phyloP scores from a whole-genome alignment of 2,329 filamentous ascomycete species.

The Sporothrix luriei region DNA sequence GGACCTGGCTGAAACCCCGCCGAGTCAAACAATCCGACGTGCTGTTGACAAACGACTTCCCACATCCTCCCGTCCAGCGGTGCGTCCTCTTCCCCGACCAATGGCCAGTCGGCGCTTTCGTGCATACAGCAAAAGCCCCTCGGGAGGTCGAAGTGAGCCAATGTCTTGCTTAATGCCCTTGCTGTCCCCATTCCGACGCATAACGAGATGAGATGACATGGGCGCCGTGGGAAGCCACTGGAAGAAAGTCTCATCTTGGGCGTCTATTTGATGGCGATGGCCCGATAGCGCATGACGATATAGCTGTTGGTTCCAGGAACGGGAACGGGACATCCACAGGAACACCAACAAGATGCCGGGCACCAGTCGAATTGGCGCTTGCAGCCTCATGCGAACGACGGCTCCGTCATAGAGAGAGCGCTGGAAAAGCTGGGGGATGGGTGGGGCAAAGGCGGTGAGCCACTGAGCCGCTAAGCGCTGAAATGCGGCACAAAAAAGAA shows the following conservation, averaged over 20 bases:
- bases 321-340: neutral
- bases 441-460: constrained; percentile 31
- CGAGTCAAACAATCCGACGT: neutral
- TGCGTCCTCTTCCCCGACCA: constrained; percentile 17
- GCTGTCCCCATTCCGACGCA: constrained; percentile 3
- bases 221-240: neutral
- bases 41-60: neutral
- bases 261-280: neutral
- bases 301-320: constrained; percentile 7
- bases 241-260: neutral
- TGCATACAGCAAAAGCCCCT: constrained; percentile 25
- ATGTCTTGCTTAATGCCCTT: constrained; percentile 5
- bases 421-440: neutral
- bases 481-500: constrained; percentile 23
- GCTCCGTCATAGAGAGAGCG: constrained; percentile 16
- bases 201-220: constrained; percentile 12
- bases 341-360: neutral
- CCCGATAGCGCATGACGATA: neutral
- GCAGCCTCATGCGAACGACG: constrained; percentile 26
- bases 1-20: neutral
- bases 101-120: constrained; percentile 31
- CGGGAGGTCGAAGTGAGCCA: neutral
- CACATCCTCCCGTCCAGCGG: neutral
- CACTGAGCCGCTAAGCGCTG: constrained; percentile 3
- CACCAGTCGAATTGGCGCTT: constrained; percentile 27